Percentiles rank a stretch among this genome's conserved stretches.
Conservation (phyloP, 345 rosid genomes). For the Heritiera fomes region DNA sequence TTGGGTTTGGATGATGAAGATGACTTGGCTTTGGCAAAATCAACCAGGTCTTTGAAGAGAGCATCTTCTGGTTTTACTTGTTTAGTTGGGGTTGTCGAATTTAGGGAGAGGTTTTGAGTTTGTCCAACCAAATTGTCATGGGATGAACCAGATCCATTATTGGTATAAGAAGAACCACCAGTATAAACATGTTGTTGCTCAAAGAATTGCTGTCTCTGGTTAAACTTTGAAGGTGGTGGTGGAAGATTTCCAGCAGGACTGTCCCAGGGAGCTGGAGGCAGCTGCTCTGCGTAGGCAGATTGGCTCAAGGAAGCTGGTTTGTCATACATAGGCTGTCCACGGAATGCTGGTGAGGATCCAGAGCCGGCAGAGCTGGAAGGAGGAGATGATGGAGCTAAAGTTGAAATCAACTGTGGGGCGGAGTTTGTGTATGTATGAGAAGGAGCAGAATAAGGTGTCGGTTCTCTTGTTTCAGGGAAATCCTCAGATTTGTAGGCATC, state of each 20-base stretch:
- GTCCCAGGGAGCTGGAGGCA: conserved; percentile 86
- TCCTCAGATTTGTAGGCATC: conserved; percentile 67
- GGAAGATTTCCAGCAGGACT: conserved; percentile 50
- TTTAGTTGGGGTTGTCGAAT: conserved; percentile 49
- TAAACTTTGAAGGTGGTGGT: conserved; percentile 72
- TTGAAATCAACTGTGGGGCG: conserved; percentile 42
- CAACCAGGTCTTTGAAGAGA: conserved; percentile 88
- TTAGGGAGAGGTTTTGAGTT: conserved; percentile 66
- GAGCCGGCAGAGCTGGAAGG: conserved; percentile 26
- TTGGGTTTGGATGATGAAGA: conserved; percentile 70
- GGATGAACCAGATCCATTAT: conserved; percentile 56
- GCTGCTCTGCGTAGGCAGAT: conserved; percentile 45
- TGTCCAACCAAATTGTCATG: conserved; percentile 60
- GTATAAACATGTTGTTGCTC: conserved; percentile 36
- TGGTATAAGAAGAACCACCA: conserved; percentile 36
- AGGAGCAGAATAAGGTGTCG: conserved; percentile 36
- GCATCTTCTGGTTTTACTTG: conserved; percentile 77
- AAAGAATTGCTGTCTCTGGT: conserved; percentile 70
- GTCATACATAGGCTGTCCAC: conserved; percentile 55
- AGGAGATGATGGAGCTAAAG: conserved; percentile 32
- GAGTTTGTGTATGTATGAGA: conserved; percentile 38
- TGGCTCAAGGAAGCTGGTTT: conserved; percentile 46
- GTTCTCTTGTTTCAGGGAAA: conserved; percentile 36
- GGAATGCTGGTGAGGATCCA: conserved; percentile 28
- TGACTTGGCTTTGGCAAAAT: conserved; percentile 84